Evolutionary conservation across 1,284 basidiomycete genomes (phyloP).

Genomic region (Pholiota adiposa): DNA sequence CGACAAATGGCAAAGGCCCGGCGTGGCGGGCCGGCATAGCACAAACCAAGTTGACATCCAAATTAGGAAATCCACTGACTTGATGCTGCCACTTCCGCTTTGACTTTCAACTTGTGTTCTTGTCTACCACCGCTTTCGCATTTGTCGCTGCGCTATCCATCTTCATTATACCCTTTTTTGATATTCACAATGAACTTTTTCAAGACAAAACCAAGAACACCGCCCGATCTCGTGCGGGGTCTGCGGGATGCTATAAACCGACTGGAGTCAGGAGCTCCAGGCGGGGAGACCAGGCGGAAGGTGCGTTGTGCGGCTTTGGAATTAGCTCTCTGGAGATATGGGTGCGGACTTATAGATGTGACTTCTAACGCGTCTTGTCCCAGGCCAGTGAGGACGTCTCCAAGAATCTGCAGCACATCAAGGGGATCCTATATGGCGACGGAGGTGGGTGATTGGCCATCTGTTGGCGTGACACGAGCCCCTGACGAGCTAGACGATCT

Average conservation of each 20-base stretch:
- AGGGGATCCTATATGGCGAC: conserved; percentile 86
- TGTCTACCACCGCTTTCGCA: conserved; percentile 17
- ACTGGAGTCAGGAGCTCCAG: conserved; percentile 75
- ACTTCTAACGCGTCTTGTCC: conserved; percentile 8
- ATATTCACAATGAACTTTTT: conserved; percentile 84
- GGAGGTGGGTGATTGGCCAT: conserved; percentile 57
- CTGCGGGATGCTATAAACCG: conserved; percentile 80
- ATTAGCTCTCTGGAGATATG: too few relatives aligned
- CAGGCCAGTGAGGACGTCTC: conserved; percentile 88
- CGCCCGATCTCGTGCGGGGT: conserved; percentile 82
- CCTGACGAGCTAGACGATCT: not conserved
- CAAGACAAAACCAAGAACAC: conserved; percentile 86
- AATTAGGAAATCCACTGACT: conserved; percentile 23
- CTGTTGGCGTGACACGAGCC: not conserved
- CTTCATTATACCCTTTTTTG: conserved; percentile 6
- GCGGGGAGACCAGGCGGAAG: conserved; percentile 79
- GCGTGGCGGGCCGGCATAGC: conserved; percentile 1
- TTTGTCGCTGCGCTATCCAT: conserved; percentile 3
- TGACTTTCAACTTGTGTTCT: conserved; percentile 6
- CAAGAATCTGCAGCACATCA: conserved; percentile 90
- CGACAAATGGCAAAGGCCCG: not conserved
- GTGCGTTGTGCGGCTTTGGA: conserved; percentile 31
- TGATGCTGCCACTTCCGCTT: conserved; percentile 13
- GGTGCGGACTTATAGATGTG: too few relatives aligned
- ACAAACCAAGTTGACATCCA: conserved; percentile 17